These are phyloP conservation scores for Sphagnum fallax DNA, from an alignment of 228 moss, liverwort and hornwort genomes.

Conservation along the genomic window DNA sequence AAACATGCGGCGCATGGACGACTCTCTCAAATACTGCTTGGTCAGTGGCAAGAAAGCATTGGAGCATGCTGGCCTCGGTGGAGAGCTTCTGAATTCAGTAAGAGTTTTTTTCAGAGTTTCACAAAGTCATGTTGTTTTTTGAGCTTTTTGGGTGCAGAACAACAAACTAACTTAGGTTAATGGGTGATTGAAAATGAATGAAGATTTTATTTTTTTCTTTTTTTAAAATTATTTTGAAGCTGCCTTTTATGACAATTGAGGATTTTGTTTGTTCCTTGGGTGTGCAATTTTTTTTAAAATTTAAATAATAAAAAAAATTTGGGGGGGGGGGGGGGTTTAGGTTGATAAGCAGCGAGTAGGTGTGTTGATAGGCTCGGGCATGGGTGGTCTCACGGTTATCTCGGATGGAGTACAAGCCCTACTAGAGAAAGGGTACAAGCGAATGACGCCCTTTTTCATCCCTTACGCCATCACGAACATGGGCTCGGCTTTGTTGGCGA, in stretches of 20 bases:
- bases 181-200: background rate
- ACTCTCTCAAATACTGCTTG: conserved; percentile 80
- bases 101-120: background rate
- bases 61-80: conserved; percentile 74
- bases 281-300: too few relatives aligned
- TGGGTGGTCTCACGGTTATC: conserved; percentile 93
- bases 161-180: too few relatives aligned
- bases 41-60: conserved; percentile 88
- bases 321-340: conserved; percentile 21
- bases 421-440: conserved; percentile 79
- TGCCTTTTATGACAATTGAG: too few relatives aligned
- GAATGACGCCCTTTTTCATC: conserved; percentile 93
- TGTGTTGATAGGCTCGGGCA: conserved; percentile 89
- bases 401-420: conserved; percentile 93
- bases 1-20: conserved; percentile 88
- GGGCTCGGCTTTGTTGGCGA: conserved; percentile 88
- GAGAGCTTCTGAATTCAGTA: conserved; percentile 65
- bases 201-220: background rate
- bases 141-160: too few relatives aligned
- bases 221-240: too few relatives aligned
- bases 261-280: too few relatives aligned
- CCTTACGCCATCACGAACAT: conserved; percentile 95
- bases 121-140: too few relatives aligned
- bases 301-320: too few relatives aligned
- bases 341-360: conserved; percentile 86